A percentile compares a stretch with the other conserved stretches of the same genome.
These are phyloP conservation scores for Talaromyces trachyspermus DNA, from an alignment of 495 filamentous ascomycete genomes.

Conservation along the genomic window DNA sequence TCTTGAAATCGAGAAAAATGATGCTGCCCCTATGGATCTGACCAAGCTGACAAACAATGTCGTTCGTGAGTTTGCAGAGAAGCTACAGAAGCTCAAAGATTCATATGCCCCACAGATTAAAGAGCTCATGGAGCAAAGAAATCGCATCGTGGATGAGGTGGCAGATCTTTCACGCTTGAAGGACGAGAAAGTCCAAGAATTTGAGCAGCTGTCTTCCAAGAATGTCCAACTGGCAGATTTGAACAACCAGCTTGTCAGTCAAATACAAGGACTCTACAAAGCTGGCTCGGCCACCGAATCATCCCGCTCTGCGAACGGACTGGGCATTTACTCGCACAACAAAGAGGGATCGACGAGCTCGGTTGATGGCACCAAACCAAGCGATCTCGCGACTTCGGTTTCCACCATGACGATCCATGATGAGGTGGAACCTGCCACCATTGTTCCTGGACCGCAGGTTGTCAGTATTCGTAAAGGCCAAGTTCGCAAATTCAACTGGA, in stretches of 20 bases:
- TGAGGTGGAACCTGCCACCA: conserved; percentile 59
- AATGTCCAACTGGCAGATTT: conserved; percentile 89
- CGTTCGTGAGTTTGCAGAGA: conserved; percentile 79
- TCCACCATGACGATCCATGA: conserved; percentile 52
- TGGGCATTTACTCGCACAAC: conserved; percentile 75
- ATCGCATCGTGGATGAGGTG: conserved; percentile 75
- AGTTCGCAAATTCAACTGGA: conserved; percentile 96
- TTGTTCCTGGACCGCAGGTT: conserved; percentile 75
- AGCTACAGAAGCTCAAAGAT: conserved; percentile 79
- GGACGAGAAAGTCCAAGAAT: conserved; percentile 88
- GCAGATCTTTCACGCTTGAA: conserved; percentile 69
- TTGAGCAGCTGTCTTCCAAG: conserved; percentile 86
- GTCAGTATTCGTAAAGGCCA: conserved; percentile 89
- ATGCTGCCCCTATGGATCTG: conserved; percentile 61
- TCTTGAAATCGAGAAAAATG: conserved; percentile 59
- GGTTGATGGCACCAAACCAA: conserved; percentile 47
- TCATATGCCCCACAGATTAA: conserved; percentile 71
- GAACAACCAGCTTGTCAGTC: conserved; percentile 90
- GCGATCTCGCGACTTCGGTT: conserved; percentile 45
- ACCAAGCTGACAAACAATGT: conserved; percentile 75
- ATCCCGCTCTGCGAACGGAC: conserved; percentile 56
- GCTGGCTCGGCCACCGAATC: conserved; percentile 54
- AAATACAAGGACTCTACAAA: conserved; percentile 90
- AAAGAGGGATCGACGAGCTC: conserved; percentile 68
- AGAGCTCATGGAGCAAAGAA: conserved; percentile 73